These are phyloP conservation scores for Pochonia chlamydosporia DNA, from an alignment of 2,329 filamentous ascomycete genomes.

Conservation along the genomic window DNA sequence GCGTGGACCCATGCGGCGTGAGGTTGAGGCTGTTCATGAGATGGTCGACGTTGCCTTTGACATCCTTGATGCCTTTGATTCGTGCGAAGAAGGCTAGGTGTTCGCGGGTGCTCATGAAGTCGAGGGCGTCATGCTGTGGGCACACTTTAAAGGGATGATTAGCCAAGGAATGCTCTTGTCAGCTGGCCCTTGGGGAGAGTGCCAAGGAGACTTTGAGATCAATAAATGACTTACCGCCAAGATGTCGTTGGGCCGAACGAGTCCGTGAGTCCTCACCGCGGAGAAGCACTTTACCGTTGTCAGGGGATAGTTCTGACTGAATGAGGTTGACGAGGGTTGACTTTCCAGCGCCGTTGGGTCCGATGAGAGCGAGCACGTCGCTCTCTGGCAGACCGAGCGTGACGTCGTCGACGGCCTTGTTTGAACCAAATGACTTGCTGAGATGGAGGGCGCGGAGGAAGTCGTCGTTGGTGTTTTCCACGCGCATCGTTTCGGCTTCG, in stretches of 20 bases:
- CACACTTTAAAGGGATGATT: slow-evolving; percentile 66
- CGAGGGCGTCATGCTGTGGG: slow-evolving; percentile 77
- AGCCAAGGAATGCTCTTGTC: not conserved
- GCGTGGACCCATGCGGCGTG: slow-evolving; percentile 58
- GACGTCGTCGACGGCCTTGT: slow-evolving; percentile 71
- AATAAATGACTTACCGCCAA: slow-evolving; percentile 61
- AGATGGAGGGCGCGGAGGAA: slow-evolving; percentile 68
- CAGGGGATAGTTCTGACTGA: slow-evolving; percentile 69
- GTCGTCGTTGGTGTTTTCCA: slow-evolving; percentile 45
- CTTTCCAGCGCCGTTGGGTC: slow-evolving; percentile 83
- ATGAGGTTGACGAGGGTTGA: slow-evolving; percentile 79
- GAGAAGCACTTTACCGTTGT: slow-evolving; percentile 61
- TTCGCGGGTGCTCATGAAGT: slow-evolving; percentile 76
- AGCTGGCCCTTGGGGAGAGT: too few relatives aligned
- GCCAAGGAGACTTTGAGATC: too few relatives aligned
- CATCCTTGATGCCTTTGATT: slow-evolving; percentile 65
- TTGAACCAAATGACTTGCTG: slow-evolving; percentile 66
- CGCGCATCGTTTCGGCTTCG: not conserved
- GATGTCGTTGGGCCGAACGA: slow-evolving; percentile 56
- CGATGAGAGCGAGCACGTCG: slow-evolving; percentile 76
- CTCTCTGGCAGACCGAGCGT: slow-evolving; percentile 69
- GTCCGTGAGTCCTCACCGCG: slow-evolving; percentile 58
- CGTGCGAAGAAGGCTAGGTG: slow-evolving; percentile 78
- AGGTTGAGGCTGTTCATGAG: slow-evolving; percentile 71
- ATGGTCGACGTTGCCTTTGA: slow-evolving; percentile 65